Evolutionary conservation across 768 basidiomycete species (phyloP).

Genomic region (Trametes sanguinea): DNA sequence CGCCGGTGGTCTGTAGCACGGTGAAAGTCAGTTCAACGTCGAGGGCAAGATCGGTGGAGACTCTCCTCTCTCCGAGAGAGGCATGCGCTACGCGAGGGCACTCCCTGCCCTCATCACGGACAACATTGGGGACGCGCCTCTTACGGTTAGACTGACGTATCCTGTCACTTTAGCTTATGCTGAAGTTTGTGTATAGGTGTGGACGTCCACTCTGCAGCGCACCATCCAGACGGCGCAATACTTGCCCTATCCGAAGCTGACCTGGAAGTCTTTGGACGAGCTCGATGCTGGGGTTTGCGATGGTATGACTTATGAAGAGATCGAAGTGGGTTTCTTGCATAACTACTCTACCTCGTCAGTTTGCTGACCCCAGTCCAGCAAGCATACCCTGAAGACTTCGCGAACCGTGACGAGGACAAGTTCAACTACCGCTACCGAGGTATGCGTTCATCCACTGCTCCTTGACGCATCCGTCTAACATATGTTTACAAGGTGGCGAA

Average conservation of each 20-base stretch:
- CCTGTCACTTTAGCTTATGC: not conserved
- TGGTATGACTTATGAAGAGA: conserved; percentile 99
- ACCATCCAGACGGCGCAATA: conserved; percentile 88
- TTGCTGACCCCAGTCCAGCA: conserved; percentile 46
- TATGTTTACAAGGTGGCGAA: conserved; percentile 62
- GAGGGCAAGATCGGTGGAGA: conserved; percentile 99
- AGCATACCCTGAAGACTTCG: conserved; percentile 97
- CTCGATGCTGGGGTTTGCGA: conserved; percentile 99
- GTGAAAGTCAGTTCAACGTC: conserved; percentile 96
- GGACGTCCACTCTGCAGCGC: conserved; percentile 96
- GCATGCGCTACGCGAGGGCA: conserved; percentile 81
- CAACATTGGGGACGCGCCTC: conserved; percentile 84
- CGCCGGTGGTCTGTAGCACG: conserved; percentile 63
- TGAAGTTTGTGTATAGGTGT: conserved; percentile 61
- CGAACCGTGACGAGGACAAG: conserved; percentile 97
- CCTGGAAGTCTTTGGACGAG: conserved; percentile 99
- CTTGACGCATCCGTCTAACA: no score
- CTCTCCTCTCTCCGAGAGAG: conserved; percentile 79
- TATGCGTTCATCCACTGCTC: conserved; percentile 3
- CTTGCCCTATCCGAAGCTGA: conserved; percentile 87
- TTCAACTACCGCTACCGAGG: conserved; percentile 98
- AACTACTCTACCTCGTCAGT: not conserved
- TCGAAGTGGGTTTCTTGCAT: conserved; percentile 61
- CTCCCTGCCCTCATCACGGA: conserved; percentile 86
- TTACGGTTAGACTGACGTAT: conserved; percentile 60